phyloP scores from a whole-genome alignment of 495 filamentous ascomycete genomes.

The Neurospora sp. region DNA sequence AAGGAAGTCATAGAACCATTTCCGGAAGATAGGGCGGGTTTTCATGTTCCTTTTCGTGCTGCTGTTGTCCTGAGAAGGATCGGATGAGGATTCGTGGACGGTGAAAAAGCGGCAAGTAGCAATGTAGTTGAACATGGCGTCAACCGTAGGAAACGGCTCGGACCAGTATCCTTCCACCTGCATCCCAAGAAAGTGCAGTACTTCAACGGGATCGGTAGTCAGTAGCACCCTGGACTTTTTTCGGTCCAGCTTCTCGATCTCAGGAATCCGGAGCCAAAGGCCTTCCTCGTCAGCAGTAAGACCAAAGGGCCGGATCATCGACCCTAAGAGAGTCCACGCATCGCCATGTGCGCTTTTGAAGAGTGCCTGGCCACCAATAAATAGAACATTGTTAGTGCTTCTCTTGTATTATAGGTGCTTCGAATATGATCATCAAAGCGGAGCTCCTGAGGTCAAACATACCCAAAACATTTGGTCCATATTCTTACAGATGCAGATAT shows the following conservation, averaged over 20 bases:
- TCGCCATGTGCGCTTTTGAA: slow-evolving; percentile 58
- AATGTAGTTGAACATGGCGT: slow-evolving; percentile 49
- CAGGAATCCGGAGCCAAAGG: slow-evolving; percentile 49
- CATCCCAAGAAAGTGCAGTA: slow-evolving; percentile 51
- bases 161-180: slow-evolving; percentile 30
- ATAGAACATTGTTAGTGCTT: neutral
- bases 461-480: slow-evolving; percentile 43
- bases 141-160: slow-evolving; percentile 35
- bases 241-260: slow-evolving; percentile 47
- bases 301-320: slow-evolving; percentile 48
- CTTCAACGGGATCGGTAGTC: slow-evolving; percentile 38
- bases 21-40: slow-evolving; percentile 35
- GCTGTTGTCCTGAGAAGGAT: slow-evolving; percentile 19
- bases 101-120: slow-evolving; percentile 44
- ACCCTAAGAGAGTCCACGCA: slow-evolving; percentile 54
- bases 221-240: slow-evolving; percentile 48
- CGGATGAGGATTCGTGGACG: slow-evolving; percentile 13
- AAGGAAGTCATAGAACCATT: slow-evolving; percentile 47
- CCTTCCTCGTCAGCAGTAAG: slow-evolving; percentile 51
- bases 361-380: slow-evolving; percentile 17
- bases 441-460: neutral
- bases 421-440: neutral
- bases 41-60: slow-evolving; percentile 37
- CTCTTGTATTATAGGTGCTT: neutral
- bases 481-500: slow-evolving; percentile 43